Conservation (phyloP, 1,284 basidiomycete species). For the Apiotrichum montevideense region DNA sequence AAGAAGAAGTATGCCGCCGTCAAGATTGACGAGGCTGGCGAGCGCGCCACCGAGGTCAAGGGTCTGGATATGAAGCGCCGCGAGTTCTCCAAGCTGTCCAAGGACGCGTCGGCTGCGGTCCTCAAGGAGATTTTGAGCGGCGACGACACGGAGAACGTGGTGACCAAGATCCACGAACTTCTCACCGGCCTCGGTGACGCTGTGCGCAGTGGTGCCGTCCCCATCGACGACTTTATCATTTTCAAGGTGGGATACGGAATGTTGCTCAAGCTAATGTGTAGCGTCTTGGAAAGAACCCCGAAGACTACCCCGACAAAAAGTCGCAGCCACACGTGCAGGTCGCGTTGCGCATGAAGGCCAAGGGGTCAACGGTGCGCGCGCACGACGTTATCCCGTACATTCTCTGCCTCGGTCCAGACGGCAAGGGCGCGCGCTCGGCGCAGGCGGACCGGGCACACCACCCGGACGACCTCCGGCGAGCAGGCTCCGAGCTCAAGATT, state of each 20-base stretch:
- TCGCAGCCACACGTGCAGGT: conserved; percentile 96
- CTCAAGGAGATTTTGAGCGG: conserved; percentile 88
- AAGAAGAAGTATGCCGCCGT: conserved; percentile 99
- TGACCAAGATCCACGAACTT: conserved; percentile 90
- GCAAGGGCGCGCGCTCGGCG: conserved; percentile 64
- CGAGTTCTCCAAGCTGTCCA: conserved; percentile 89
- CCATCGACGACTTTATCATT: conserved; percentile 89
- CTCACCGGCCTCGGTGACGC: conserved; percentile 66
- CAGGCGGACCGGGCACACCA: conserved; percentile 90
- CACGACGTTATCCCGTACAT: conserved; percentile 97
- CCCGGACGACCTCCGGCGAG: conserved; percentile 81
- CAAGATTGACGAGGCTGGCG: conserved; percentile 75
- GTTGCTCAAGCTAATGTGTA: conserved; percentile 34
- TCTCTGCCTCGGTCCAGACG: conserved; percentile 76
- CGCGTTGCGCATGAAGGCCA: conserved; percentile 81
- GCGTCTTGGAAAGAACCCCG: conserved; percentile 89
- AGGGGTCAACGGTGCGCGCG: conserved; percentile 68
- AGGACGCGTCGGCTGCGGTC: conserved; percentile 83
- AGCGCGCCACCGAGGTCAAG: conserved; percentile 81
- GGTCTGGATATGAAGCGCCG: conserved; percentile 98
- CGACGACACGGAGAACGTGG: conserved; percentile 79
- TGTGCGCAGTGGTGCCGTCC: conserved; percentile 69
- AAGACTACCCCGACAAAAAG: conserved; percentile 94
- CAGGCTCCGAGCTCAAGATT: conserved; percentile 53
- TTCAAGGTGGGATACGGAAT: conserved; percentile 60